A percentile compares a stretch with the other conserved stretches of the same genome.
Evolutionary conservation across 768 basidiomycete species (phyloP).

Genomic region (Lactifluus volemus): DNA sequence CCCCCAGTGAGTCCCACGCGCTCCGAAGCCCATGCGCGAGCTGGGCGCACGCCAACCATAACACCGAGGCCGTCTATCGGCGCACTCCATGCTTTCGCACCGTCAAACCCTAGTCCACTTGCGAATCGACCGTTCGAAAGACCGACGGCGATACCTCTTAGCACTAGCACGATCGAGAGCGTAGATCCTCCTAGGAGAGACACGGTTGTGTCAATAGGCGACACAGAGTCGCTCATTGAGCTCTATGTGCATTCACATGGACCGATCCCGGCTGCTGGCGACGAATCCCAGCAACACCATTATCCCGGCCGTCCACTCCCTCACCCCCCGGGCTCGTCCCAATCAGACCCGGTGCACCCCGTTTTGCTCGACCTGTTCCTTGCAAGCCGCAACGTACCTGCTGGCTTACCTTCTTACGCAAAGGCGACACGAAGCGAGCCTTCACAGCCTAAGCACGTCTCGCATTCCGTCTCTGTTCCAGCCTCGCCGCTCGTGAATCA

Average conservation of each 20-base stretch:
- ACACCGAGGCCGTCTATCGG: slow-evolving; percentile 3
- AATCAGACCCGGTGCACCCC: slow-evolving; percentile 7
- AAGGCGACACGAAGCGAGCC: not conserved
- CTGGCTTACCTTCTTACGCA: not conserved
- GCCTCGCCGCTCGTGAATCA: not conserved
- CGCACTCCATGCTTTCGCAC: slow-evolving; percentile 11
- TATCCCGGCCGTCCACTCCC: slow-evolving; percentile 20
- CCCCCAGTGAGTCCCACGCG: slow-evolving; percentile 3
- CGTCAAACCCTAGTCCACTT: slow-evolving; percentile 19
- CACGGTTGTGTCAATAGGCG: slow-evolving; percentile 13
- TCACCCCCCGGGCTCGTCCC: slow-evolving; percentile 15
- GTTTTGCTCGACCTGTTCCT: slow-evolving; percentile 16
- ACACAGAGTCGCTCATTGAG: slow-evolving; percentile 17
- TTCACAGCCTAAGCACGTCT: not conserved
- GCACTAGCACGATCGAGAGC: not conserved
- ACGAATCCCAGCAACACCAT: slow-evolving; percentile 1
- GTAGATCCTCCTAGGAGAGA: not conserved
- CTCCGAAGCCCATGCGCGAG: slow-evolving; percentile 2
- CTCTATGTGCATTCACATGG: slow-evolving; percentile 17
- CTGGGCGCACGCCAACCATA: not conserved
- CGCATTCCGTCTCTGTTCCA: not conserved
- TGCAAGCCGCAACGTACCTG: not conserved
- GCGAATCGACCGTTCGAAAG: slow-evolving; percentile 15
- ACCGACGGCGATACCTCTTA: not conserved
- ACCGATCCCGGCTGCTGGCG: not conserved